phyloP scores from a whole-genome alignment of 331 rosid species.

The Erythrophleum ivorense region DNA sequence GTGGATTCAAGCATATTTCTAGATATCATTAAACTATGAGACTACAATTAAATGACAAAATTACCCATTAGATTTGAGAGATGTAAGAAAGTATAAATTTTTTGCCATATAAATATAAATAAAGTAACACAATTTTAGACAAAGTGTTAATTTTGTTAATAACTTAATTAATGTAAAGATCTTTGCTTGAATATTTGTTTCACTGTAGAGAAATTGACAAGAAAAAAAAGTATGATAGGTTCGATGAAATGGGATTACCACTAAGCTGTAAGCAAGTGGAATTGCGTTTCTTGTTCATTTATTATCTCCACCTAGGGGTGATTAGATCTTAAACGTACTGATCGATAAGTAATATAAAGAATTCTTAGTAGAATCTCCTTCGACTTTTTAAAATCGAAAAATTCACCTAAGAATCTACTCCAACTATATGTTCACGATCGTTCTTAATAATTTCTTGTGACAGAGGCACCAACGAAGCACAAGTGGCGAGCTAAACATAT shows the following conservation, averaged over 20 bases:
- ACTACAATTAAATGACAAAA: not conserved
- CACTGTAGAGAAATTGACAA: not conserved
- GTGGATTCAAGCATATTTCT: not conserved
- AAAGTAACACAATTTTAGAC: not conserved
- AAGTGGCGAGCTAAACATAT: conserved; percentile 17
- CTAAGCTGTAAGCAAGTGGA: not conserved
- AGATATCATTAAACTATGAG: not conserved
- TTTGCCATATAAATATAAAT: not conserved
- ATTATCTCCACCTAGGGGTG: conserved; percentile 6
- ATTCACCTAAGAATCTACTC: conserved; percentile 26
- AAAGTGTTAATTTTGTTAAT: not conserved
- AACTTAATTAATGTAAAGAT: not conserved
- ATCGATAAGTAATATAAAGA: not conserved
- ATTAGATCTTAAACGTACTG: not conserved
- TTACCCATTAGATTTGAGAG: not conserved
- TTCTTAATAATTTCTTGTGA: not conserved
- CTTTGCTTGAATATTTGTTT: not conserved
- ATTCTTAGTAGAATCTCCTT: conserved; percentile 13
- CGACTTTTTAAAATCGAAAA: conserved; percentile 3
- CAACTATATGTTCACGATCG: not conserved
- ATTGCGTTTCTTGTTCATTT: not conserved
- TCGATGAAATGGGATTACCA: conserved; percentile 22
- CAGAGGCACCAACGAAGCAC: conserved; percentile 18
- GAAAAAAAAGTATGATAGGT: not conserved
- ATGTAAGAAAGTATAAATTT: not conserved